A percentile compares a stretch with the other conserved stretches of the same genome.
phyloP scores from a whole-genome alignment of 805 yeast genomes.

The Ogataea philodendri region DNA sequence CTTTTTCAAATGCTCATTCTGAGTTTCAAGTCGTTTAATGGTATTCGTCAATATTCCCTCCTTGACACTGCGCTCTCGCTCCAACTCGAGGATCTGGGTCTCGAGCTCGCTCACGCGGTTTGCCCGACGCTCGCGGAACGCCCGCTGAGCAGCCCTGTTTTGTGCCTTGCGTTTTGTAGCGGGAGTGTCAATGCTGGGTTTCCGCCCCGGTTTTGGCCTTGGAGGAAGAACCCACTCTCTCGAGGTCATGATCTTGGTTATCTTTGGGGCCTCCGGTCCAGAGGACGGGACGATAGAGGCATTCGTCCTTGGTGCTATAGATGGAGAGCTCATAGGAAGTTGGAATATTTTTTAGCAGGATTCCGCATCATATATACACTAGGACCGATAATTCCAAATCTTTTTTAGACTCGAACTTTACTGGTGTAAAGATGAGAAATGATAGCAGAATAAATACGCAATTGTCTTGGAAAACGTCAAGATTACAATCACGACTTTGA shows the following conservation, averaged over 20 bases:
- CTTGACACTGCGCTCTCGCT: constrained; percentile 59
- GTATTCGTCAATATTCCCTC: constrained; percentile 55
- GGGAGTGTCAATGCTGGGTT: constrained; percentile 61
- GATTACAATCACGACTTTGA: too few relatives aligned
- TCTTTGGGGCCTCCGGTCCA: constrained; percentile 19
- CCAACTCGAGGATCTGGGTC: constrained; percentile 61
- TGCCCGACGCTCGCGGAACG: constrained; percentile 85
- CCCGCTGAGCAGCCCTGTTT: constrained; percentile 91
- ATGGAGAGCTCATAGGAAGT: constrained; percentile 22
- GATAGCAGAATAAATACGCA: too few relatives aligned
- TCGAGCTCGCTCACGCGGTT: constrained; percentile 78
- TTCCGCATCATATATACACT: constrained; percentile 6
- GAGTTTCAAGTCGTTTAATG: constrained; percentile 46
- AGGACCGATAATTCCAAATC: constrained; percentile 12
- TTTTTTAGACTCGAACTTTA: background rate
- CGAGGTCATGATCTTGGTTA: constrained; percentile 55
- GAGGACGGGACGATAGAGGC: constrained; percentile 20
- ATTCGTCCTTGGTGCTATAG: constrained; percentile 24
- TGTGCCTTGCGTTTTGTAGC: constrained; percentile 86
- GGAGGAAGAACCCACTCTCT: constrained; percentile 62
- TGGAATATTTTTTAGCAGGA: constrained; percentile 5
- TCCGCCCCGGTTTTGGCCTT: constrained; percentile 57
- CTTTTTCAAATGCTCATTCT: constrained; percentile 43
- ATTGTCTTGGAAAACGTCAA: too few relatives aligned
- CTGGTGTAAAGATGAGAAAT: constrained; percentile 11